Base-by-base conservation (phyloP, 2,329 filamentous ascomycete genomes). In the Pseudocercospora macadamiae region DNA sequence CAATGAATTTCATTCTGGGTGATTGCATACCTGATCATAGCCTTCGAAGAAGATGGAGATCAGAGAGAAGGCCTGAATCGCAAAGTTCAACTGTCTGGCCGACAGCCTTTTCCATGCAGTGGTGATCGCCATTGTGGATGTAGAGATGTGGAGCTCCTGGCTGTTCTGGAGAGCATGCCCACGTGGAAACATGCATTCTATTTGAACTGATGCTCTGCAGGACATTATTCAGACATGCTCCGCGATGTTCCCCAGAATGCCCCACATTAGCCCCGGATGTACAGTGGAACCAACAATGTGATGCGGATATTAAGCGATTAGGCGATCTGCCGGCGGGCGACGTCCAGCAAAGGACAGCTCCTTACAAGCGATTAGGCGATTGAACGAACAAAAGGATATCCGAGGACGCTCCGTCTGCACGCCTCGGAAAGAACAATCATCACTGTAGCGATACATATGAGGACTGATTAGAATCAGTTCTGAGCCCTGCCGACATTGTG, bases 11-110 rank as follows among this genome's bases (percentile, higher is more conserved):
- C n/a, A n/a, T n/a, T n/a, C n/a, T n/a, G n/a, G n/a, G n/a, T n/a
- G n/a, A n/a, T n/a, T n/a, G n/a, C 54, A 14, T 53, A 52, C 60
- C 64, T 83, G 81, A 59, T 83, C 79, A 70, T 83, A 84, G 18
- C 81, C 81, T 73, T 74, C 70, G 63, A 76, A 78, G 64, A 77
- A 73, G 42, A 72, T 70, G 6, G 65, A 56, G 25, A 73, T 68
- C 23, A 70, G 45, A 12, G 68, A 74, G 59, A 77, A 77, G 51
- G 63, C 54, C 42, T 71, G 70, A 34, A 72, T 71, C 8, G 74
- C 72, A 4, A 76, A 18, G 61, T 79, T 80, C 54, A 80, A 73
- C 60, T 79, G 74, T 3, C 66, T 65, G 19, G 77, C 69, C 44
- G 77, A 76, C 4, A 80, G 69, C 59, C 71, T 70, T 66, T 75